These are phyloP conservation scores for Cenchrus fungigraminus DNA, from an alignment of 176 grass and related monocot species.

Conservation along the genomic window DNA sequence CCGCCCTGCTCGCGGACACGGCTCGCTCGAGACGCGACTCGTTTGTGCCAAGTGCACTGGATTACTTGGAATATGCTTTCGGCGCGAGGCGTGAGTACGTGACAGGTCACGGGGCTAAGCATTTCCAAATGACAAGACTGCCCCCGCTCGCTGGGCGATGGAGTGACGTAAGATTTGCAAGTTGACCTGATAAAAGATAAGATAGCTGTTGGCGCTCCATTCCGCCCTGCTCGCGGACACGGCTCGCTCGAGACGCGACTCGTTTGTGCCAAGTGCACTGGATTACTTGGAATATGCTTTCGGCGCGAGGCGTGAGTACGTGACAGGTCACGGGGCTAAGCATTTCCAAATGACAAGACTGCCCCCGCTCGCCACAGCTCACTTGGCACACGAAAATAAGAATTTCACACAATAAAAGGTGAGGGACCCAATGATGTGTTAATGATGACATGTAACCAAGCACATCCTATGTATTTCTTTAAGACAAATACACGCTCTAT, in stretches of 20 bases:
- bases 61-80: constrained; percentile 39
- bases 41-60: constrained; percentile 2
- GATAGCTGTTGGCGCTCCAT: neutral
- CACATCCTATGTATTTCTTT: too few relatives aligned
- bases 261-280: constrained; percentile 4
- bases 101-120: neutral
- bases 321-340: neutral
- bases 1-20: neutral
- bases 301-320: neutral
- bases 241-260: neutral
- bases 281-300: constrained; percentile 40
- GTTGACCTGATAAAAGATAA: neutral
- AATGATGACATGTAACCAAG: too few relatives aligned
- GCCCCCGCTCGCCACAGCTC: neutral
- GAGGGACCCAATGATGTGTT: neutral
- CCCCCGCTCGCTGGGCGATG: neutral
- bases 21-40: neutral
- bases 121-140: neutral
- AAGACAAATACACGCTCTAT: too few relatives aligned
- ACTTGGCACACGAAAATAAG: neutral
- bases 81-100: neutral
- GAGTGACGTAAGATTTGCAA: constrained; percentile 21
- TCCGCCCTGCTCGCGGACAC: neutral
- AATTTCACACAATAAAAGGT: too few relatives aligned
- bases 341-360: neutral